Evolutionary conservation across 2,329 filamentous ascomycete genomes (phyloP).

Genomic region (Dendrostoma leiphaemia): DNA sequence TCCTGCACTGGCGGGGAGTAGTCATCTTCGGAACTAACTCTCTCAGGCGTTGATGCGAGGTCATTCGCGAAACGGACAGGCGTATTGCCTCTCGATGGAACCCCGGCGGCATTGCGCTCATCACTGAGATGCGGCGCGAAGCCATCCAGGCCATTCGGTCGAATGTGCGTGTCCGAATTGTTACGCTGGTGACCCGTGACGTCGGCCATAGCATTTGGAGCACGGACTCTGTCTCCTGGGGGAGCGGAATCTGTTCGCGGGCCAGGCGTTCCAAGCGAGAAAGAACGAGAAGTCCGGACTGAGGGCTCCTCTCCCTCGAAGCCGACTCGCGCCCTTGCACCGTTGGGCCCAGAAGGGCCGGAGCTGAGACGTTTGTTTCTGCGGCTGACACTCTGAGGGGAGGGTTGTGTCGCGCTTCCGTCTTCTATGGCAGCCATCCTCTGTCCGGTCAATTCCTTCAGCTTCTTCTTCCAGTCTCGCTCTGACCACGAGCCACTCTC

Average conservation of each 20-base stretch:
- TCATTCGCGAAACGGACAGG: conserved; percentile 41
- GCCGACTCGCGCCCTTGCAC: conserved; percentile 47
- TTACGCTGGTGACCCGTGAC: conserved; percentile 42
- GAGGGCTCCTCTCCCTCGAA: conserved; percentile 56
- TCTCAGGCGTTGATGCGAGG: conserved; percentile 47
- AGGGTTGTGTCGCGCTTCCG: conserved; percentile 40
- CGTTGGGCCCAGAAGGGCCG: conserved; percentile 33
- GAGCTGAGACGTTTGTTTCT: conserved; percentile 57
- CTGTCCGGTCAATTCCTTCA: conserved; percentile 84
- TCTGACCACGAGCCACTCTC: conserved; percentile 79
- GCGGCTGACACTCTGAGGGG: conserved; percentile 58
- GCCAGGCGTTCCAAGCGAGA: conserved; percentile 39
- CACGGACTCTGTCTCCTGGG: conserved; percentile 37
- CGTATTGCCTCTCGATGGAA: conserved; percentile 30
- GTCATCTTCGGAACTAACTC: conserved; percentile 58
- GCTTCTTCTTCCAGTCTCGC: conserved; percentile 80
- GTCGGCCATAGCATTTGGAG: conserved; percentile 32
- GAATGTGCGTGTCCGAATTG: conserved; percentile 43
- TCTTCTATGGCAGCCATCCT: conserved; percentile 68
- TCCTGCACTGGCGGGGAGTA: conserved; percentile 44
- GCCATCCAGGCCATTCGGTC: conserved; percentile 24
- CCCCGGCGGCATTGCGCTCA: conserved; percentile 1
- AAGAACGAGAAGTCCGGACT: conserved; percentile 51
- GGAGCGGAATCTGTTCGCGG: conserved; percentile 51
- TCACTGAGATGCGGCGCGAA: conserved; percentile 18